Evolutionary conservation across 257 asterid species (phyloP).

Genomic region (Solanum habrochaites): DNA sequence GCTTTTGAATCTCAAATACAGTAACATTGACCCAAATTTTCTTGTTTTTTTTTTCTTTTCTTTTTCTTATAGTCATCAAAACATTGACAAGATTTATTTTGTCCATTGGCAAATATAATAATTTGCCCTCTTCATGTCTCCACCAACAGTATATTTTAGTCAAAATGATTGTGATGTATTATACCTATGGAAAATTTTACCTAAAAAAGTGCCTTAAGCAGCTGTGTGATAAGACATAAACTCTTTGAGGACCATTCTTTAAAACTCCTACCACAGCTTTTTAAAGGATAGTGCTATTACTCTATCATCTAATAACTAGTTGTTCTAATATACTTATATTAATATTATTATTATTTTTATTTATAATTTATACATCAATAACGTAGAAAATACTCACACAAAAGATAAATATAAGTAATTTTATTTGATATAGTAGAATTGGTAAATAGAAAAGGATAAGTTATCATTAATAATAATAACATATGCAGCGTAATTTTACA

Average conservation of each 20-base stretch:
- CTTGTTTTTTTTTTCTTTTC: not conserved
- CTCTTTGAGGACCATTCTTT: constrained; percentile 10
- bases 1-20: not conserved
- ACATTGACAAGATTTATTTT: constrained; percentile 1
- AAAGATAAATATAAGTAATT: not conserved
- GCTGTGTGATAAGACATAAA: constrained; percentile 18
- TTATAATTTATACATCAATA: not conserved
- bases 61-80: not conserved
- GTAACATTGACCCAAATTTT: not conserved
- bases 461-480: rapidly evolving
- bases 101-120: not conserved
- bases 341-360: not conserved
- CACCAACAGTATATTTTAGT: not conserved
- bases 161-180: not conserved
- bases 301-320: not conserved
- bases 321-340: not conserved
- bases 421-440: not conserved
- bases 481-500: not conserved
- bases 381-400: not conserved
- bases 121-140: not conserved
- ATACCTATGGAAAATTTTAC: not conserved
- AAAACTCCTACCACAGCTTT: constrained; percentile 4
- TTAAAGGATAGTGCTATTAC: not conserved
- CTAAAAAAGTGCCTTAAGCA: not conserved
- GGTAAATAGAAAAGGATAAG: not conserved